phyloP scores from a whole-genome alignment of 352 stramenopile species.

The Pythium dissimile region DNA sequence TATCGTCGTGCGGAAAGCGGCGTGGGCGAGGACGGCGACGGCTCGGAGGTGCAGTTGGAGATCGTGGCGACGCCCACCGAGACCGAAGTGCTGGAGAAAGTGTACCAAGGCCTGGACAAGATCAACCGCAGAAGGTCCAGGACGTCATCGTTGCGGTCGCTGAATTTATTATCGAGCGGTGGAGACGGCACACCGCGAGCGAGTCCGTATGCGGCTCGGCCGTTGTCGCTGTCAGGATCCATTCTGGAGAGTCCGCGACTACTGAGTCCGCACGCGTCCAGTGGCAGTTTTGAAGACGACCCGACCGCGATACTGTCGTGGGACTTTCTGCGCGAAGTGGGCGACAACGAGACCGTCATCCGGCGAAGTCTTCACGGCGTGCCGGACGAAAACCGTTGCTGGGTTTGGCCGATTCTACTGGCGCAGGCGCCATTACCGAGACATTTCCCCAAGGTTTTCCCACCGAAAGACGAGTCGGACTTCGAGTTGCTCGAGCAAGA shows the following conservation, averaged over 20 bases:
- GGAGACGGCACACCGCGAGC: slow-evolving; percentile 24
- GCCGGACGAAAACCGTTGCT: slow-evolving; percentile 58
- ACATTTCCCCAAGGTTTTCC: slow-evolving; percentile 16
- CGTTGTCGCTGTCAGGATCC: slow-evolving; percentile 56
- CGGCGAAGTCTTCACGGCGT: slow-evolving; percentile 49
- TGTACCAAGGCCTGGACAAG: slow-evolving; percentile 67
- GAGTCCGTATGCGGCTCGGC: slow-evolving; percentile 36
- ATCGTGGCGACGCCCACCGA: slow-evolving; percentile 71
- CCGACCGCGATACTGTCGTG: slow-evolving; percentile 26
- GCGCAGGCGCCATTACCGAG: slow-evolving; percentile 30
- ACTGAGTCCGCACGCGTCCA: slow-evolving; percentile 30
- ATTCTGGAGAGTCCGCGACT: slow-evolving; percentile 41
- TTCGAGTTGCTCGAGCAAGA: slow-evolving; percentile 48
- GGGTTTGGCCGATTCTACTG: slow-evolving; percentile 74
- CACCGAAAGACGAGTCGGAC: slow-evolving; percentile 14
- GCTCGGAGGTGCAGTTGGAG: slow-evolving; percentile 35
- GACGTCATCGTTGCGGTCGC: slow-evolving; percentile 52
- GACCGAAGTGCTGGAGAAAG: slow-evolving; percentile 62
- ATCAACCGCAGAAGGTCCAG: slow-evolving; percentile 70
- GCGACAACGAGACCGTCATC: slow-evolving; percentile 30
- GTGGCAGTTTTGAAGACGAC: slow-evolving; percentile 18
- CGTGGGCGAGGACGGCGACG: slow-evolving; percentile 6
- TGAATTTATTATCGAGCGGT: slow-evolving; percentile 37
- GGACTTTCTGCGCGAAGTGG: slow-evolving; percentile 35
- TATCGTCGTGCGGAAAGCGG: not conserved